phyloP scores from a whole-genome alignment of 2,329 filamentous ascomycete species.

The Xylariaceae sp. region DNA sequence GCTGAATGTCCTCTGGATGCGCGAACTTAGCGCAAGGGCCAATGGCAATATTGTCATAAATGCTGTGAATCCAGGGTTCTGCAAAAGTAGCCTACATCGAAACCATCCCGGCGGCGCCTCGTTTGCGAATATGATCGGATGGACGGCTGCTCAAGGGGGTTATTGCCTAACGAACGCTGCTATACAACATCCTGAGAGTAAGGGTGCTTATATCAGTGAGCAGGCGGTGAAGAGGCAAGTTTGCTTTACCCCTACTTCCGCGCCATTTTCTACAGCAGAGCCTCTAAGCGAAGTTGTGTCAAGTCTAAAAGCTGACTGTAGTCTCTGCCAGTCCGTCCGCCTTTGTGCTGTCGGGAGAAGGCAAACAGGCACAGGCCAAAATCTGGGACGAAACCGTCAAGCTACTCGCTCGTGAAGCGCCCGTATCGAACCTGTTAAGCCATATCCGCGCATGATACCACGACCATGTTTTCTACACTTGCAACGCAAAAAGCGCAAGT shows the following conservation, averaged over 20 bases:
- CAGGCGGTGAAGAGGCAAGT: constrained; percentile 1
- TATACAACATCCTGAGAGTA: not conserved
- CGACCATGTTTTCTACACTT: not conserved
- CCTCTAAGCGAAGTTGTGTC: too few species aligned
- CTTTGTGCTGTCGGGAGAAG: constrained; percentile 1
- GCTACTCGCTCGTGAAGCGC: not conserved
- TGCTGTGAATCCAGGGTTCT: constrained; percentile 19
- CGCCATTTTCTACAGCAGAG: too few species aligned
- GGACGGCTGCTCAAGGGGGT: constrained; percentile 2
- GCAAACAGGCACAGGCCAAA: not conserved
- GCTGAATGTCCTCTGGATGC: constrained; percentile 18
- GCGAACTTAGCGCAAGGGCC: constrained; percentile 13
- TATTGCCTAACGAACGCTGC: constrained; percentile 5
- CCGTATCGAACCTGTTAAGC: not conserved
- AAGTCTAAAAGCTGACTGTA: not conserved
- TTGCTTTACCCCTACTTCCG: not conserved
- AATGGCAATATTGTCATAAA: constrained; percentile 13
- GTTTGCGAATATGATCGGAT: constrained; percentile 1
- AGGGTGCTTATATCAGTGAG: constrained; percentile 7
- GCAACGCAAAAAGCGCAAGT: not conserved
- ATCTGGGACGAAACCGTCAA: constrained; percentile 3
- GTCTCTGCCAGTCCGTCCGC: not conserved
- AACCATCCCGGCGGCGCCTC: constrained; percentile 2
- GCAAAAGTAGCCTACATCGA: constrained; percentile 19
- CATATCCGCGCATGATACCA: not conserved